phyloP scores from a whole-genome alignment of 2,329 filamentous ascomycete species.

The Talaromyces sp. region DNA sequence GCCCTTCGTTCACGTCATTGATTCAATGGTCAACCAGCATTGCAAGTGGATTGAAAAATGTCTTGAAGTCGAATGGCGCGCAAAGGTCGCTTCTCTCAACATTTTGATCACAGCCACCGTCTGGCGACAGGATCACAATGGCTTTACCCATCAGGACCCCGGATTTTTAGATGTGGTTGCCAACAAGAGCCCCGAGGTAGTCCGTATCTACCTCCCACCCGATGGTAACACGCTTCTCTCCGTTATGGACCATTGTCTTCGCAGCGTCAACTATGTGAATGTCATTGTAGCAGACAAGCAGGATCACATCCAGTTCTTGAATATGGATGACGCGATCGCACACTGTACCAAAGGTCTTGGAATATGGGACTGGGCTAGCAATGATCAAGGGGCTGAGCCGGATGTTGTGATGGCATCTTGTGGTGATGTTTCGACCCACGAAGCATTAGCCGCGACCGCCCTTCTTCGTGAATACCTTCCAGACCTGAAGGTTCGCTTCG shows the following conservation, averaged over 20 bases:
- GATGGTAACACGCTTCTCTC: constrained; percentile 78
- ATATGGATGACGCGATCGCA: constrained; percentile 70
- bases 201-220: constrained; percentile 78
- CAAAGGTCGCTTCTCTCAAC: constrained; percentile 73
- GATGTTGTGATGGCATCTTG: constrained; percentile 77
- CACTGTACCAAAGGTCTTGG: constrained; percentile 80
- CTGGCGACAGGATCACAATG: constrained; percentile 82
- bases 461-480: constrained; percentile 72
- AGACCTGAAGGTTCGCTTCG: constrained; percentile 73
- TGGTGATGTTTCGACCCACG: constrained; percentile 73
- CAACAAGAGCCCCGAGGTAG: constrained; percentile 79
- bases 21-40: constrained; percentile 85
- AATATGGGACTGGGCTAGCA: constrained; percentile 77
- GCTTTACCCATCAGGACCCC: constrained; percentile 80
- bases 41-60: constrained; percentile 86
- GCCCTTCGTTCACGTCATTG: constrained; percentile 80
- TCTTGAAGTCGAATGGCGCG: constrained; percentile 76
- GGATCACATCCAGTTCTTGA: constrained; percentile 74
- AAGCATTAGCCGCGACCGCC: constrained; percentile 73
- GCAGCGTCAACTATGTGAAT: constrained; percentile 77
- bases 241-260: constrained; percentile 74
- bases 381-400: constrained; percentile 68
- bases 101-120: constrained; percentile 78
- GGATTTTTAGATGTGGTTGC: constrained; percentile 78
- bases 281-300: constrained; percentile 81